Evolutionary conservation across 2,329 filamentous ascomycete genomes (phyloP).

Genomic region (Fusarium stilboides): DNA sequence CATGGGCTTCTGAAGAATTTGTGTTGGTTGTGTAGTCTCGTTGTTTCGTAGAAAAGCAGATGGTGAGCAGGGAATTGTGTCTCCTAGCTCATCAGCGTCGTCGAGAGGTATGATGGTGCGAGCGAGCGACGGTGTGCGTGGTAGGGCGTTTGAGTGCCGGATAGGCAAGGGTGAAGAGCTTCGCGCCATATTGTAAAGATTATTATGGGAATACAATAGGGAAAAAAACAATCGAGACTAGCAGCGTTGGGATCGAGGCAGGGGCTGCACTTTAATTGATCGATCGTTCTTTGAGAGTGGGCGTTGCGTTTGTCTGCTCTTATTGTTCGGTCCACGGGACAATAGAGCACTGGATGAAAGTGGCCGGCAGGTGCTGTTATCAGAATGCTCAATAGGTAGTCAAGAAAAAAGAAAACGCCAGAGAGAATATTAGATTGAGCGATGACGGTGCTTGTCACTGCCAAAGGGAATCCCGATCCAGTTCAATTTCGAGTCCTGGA

Average conservation of each 20-base stretch:
- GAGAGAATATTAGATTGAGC: background rate
- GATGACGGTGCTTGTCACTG: slow-evolving; percentile 12
- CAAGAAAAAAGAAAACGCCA: slow-evolving; percentile 1
- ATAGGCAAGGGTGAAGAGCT: slow-evolving; percentile 53
- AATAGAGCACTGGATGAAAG: slow-evolving; percentile 30
- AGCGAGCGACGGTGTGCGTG: slow-evolving; percentile 49
- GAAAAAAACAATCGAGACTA: slow-evolving; percentile 24
- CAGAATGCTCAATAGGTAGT: slow-evolving; percentile 3
- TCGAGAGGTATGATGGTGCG: slow-evolving; percentile 50
- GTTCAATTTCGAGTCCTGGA: slow-evolving; percentile 8
- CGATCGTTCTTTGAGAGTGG: background rate
- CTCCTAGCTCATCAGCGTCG: slow-evolving; percentile 63
- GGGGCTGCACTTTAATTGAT: slow-evolving; percentile 20
- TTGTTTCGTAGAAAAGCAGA: slow-evolving; percentile 54
- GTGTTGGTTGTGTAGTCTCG: slow-evolving; percentile 62
- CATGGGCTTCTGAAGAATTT: slow-evolving; percentile 61
- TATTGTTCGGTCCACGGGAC: slow-evolving; percentile 33
- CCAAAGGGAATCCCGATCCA: slow-evolving; percentile 19
- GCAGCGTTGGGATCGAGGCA: slow-evolving; percentile 28
- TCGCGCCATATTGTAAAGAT: slow-evolving; percentile 48
- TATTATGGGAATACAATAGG: slow-evolving; percentile 24
- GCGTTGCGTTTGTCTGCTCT: slow-evolving; percentile 27
- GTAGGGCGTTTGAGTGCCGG: slow-evolving; percentile 50
- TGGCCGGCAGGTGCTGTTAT: slow-evolving; percentile 8
- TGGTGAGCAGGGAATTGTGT: slow-evolving; percentile 64